Base-by-base conservation (phyloP, 805 yeast species). In the Yarrowia deformans region DNA sequence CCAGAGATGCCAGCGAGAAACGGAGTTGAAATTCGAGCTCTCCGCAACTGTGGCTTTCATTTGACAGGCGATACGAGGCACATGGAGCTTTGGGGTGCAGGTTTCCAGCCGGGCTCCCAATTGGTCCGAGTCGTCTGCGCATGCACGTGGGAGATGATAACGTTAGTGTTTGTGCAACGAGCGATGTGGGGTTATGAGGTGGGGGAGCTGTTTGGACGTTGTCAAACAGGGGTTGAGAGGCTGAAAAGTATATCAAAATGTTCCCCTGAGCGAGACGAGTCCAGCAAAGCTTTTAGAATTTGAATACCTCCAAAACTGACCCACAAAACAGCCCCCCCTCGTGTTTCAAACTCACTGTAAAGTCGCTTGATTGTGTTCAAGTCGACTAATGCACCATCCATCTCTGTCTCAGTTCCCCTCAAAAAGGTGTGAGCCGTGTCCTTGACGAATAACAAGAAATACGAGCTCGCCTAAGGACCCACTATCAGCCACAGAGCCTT, bases 371-470 rank as follows among this genome's bases (percentile, higher is more conserved):
- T 23, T 23, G 29, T 23, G 4, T 23, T 23, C 29, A 39, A 54
- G 45, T 19, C 35, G 45, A 54, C 58, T 54, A 39, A 54, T 54
- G 60, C 60, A 54, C 12, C 60, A 19, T 54, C 60, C 60, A 54
- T 54, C 60, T 54, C 60, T 54, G 60, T 54, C 43, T 54, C 60
- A 54, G 45, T 54, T 54, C 60, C 60, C 60, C 60, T 54, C 60
- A 48, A 18, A 8, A 37, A 13, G 8, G 1, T 12, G 16, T 14
- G 43, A 40, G 43, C 43, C 43, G 43, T 40, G 37, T 23, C n/a
- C n/a, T n/a, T n/a, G n/a, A n/a, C n/a, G n/a, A n/a, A n/a, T n/a
- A n/a, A n/a, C n/a, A 23, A 23, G 29, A 23, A 23, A 23, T 23
- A 23, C 29, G 29, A 23, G 29, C 29, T 23, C n/a, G n/a, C n/a